A percentile compares a stretch with the other conserved stretches of the same genome.
These are phyloP conservation scores for Saturnispora zaruensis DNA, from an alignment of 805 yeast genomes.

Conservation along the genomic window DNA sequence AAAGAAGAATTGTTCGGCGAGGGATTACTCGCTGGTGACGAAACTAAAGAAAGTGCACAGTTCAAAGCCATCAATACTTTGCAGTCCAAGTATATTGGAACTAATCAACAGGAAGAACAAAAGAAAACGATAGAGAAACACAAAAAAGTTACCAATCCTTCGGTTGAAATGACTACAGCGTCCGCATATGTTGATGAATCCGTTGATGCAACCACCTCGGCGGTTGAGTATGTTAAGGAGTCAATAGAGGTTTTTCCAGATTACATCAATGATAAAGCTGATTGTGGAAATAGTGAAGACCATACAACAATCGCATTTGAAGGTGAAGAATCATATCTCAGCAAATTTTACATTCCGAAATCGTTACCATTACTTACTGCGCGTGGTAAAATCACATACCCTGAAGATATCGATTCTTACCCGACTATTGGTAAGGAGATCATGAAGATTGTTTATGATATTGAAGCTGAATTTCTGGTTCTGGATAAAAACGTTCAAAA, in stretches of 20 bases:
- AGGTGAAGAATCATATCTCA: conserved; percentile 22
- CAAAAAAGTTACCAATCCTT: background rate
- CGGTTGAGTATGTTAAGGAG: background rate
- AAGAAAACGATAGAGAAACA: background rate
- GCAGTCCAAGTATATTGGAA: background rate
- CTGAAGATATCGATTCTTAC: conserved; percentile 11
- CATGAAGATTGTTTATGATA: conserved; percentile 24
- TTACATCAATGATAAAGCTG: background rate
- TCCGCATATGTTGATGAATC: background rate
- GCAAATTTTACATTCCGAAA: conserved; percentile 18
- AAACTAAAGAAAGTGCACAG: too few relatives aligned
- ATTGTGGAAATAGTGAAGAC: background rate
- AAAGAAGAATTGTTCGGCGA: background rate
- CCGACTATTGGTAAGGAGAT: conserved; percentile 20
- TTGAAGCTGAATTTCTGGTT: conserved; percentile 24
- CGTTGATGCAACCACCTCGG: background rate
- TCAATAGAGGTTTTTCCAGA: background rate
- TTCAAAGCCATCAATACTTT: background rate
- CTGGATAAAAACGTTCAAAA: conserved; percentile 18
- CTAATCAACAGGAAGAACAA: background rate
- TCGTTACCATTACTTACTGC: conserved; percentile 20
- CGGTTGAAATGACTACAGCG: background rate
- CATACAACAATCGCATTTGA: conserved; percentile 13
- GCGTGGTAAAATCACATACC: conserved; percentile 19
- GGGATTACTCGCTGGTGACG: background rate